Conservation (phyloP, 495 filamentous ascomycete genomes). For the Podospora conica region DNA sequence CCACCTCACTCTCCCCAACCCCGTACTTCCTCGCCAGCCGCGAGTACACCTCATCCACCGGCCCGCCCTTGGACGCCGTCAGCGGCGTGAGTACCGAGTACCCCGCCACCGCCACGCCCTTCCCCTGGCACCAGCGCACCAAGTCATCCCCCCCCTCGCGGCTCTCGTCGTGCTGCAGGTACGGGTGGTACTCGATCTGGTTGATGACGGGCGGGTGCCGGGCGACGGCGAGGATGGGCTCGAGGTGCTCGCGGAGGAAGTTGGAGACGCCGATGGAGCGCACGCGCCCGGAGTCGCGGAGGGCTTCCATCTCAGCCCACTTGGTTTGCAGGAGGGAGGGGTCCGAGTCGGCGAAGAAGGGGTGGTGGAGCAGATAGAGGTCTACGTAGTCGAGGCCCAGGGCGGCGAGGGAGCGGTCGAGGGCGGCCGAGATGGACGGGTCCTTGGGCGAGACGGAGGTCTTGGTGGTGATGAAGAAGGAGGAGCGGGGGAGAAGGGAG, state of each 20-base stretch:
- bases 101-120: conserved; percentile 62
- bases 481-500: conserved; percentile 55
- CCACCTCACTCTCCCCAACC: conserved; percentile 62
- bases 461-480: conserved; percentile 76
- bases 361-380: conserved; percentile 75
- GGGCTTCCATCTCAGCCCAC: conserved; percentile 73
- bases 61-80: conserved; percentile 60
- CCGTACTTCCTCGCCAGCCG: conserved; percentile 69
- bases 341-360: conserved; percentile 60
- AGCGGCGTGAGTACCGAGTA: conserved; percentile 64
- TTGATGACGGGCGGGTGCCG: conserved; percentile 64
- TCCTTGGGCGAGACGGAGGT: conserved; percentile 46
- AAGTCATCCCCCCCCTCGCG: conserved; percentile 32
- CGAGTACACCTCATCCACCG: conserved; percentile 56
- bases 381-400: conserved; percentile 77
- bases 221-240: conserved; percentile 60
- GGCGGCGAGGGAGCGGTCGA: conserved; percentile 65
- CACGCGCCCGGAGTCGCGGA: conserved; percentile 63
- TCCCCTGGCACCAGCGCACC: conserved; percentile 55
- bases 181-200: conserved; percentile 86
- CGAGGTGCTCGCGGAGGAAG: conserved; percentile 61
- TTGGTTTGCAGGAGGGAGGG: conserved; percentile 54
- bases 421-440: conserved; percentile 54
- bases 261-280: conserved; percentile 83
- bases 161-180: conserved; percentile 61